These are phyloP conservation scores for Lactifluus subvellereus DNA, from an alignment of 768 basidiomycete species.

Conservation along the genomic window DNA sequence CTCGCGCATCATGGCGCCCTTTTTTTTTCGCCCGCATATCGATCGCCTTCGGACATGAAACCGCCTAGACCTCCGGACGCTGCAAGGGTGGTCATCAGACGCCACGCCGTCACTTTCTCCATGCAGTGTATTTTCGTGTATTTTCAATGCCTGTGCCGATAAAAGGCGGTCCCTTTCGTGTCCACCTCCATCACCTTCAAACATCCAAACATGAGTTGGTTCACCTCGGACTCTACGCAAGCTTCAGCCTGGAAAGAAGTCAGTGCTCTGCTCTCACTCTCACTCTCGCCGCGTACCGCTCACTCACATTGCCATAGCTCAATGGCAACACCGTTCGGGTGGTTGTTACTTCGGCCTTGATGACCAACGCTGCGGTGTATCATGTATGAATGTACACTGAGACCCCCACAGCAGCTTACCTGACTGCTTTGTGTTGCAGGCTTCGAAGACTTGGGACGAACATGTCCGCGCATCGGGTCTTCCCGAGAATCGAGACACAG, in stretches of 20 bases:
- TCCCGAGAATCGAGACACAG: slow-evolving; percentile 16
- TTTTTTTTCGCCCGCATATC: slow-evolving; percentile 3
- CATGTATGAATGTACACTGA: slow-evolving; percentile 7
- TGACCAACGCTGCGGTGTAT: slow-evolving; percentile 21
- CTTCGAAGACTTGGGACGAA: slow-evolving; percentile 21
- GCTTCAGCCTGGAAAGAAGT: slow-evolving; percentile 18
- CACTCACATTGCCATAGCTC: slow-evolving; percentile 13
- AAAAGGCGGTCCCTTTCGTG: slow-evolving; percentile 10
- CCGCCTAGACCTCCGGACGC: not conserved
- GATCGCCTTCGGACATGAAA: slow-evolving; percentile 21
- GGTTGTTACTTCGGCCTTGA: slow-evolving; percentile 14
- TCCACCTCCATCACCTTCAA: slow-evolving; percentile 5
- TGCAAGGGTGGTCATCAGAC: slow-evolving; percentile 12
- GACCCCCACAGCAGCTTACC: not conserved
- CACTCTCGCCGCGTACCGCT: not conserved
- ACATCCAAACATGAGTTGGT: slow-evolving; percentile 21
- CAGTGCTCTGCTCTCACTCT: not conserved
- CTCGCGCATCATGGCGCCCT: not conserved
- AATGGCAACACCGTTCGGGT: slow-evolving; percentile 10
- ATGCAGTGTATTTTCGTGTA: not conserved
- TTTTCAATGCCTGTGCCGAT: not conserved
- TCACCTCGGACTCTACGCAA: slow-evolving; percentile 13
- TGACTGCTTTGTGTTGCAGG: not conserved
- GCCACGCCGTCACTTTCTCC: slow-evolving; percentile 5
- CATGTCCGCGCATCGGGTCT: slow-evolving; percentile 15